Conservation (phyloP, 768 basidiomycete species). For the Trametes punicea region DNA sequence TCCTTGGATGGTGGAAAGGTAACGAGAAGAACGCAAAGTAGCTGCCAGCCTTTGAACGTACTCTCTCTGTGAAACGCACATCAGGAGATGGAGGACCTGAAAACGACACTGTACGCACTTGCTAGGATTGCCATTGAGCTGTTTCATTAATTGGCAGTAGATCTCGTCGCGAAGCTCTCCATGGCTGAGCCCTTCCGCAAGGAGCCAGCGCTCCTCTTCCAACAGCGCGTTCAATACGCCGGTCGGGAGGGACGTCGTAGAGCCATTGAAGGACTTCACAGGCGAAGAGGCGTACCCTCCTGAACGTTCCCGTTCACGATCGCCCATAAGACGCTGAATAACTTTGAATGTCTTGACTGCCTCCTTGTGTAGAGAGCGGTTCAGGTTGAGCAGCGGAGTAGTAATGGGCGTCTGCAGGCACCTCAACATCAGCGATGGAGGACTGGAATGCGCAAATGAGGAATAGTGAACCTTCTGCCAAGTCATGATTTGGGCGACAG, state of each 20-base stretch:
- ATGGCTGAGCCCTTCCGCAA: conserved; percentile 73
- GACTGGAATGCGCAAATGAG: background rate
- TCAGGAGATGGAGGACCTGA: background rate
- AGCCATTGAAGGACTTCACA: conserved; percentile 30
- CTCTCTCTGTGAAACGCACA: conserved; percentile 54
- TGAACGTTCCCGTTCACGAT: conserved; percentile 70
- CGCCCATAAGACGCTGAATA: conserved; percentile 92
- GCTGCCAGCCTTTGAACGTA: conserved; percentile 88
- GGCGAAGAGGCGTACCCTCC: conserved; percentile 37
- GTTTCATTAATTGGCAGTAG: conserved; percentile 92
- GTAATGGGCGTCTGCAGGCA: conserved; percentile 52
- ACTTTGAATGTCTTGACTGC: conserved; percentile 86
- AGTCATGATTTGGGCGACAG: conserved; percentile 83
- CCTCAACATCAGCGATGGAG: background rate
- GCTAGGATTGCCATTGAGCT: conserved; percentile 78
- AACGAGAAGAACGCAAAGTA: conserved; percentile 85
- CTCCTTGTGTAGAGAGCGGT: conserved; percentile 64
- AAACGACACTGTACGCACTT: conserved; percentile 46
- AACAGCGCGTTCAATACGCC: conserved; percentile 42
- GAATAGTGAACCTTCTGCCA: conserved; percentile 71
- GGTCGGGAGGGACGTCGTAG: conserved; percentile 44
- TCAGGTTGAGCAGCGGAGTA: conserved; percentile 71
- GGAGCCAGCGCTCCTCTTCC: conserved; percentile 86
- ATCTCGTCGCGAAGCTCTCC: conserved; percentile 91
- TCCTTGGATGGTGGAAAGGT: conserved; percentile 94